These are phyloP conservation scores for Decorospora gaudefroyi DNA, from an alignment of 2,329 filamentous ascomycete genomes.

Conservation along the genomic window DNA sequence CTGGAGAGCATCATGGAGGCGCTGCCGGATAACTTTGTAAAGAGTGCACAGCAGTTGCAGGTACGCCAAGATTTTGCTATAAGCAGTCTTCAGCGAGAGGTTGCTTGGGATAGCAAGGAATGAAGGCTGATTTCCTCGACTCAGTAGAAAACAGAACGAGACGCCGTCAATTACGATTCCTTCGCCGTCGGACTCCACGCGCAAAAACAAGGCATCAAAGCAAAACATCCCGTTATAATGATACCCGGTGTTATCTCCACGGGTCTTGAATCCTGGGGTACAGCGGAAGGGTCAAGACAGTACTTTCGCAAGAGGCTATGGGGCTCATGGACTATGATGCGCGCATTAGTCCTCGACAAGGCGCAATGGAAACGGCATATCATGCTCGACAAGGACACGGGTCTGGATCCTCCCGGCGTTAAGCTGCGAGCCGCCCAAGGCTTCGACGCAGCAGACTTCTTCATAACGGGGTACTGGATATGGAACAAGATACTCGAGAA, in stretches of 20 bases:
- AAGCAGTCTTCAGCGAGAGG: too few species aligned
- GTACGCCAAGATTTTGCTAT: slow-evolving; percentile 57
- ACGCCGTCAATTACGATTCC: slow-evolving; percentile 87
- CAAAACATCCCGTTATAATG: slow-evolving; percentile 92
- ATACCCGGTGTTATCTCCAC: slow-evolving; percentile 97
- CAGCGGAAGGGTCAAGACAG: slow-evolving; percentile 76
- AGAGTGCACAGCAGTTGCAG: slow-evolving; percentile 83
- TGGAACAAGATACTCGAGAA: slow-evolving; percentile 99
- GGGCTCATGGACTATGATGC: slow-evolving; percentile 99
- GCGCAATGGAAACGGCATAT: slow-evolving; percentile 94
- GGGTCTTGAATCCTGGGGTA: slow-evolving; percentile 95
- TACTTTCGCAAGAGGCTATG: slow-evolving; percentile 95
- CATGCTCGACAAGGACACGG: slow-evolving; percentile 91
- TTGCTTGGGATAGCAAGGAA: background rate
- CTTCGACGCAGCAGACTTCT: slow-evolving; percentile 97
- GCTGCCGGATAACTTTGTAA: slow-evolving; percentile 81
- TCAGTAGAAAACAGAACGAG: slow-evolving; percentile 77
- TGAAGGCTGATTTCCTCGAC: slow-evolving; percentile 31
- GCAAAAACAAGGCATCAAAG: slow-evolving; percentile 76
- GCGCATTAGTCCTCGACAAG: slow-evolving; percentile 89
- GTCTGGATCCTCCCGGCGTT: slow-evolving; percentile 84
- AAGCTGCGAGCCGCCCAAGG: slow-evolving; percentile 93
- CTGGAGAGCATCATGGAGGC: slow-evolving; percentile 87
- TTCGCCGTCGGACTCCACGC: slow-evolving; percentile 89
- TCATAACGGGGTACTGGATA: slow-evolving; percentile 90